Conservation (phyloP, 176 grass and related monocot genomes). For the Oryza australiensis region DNA sequence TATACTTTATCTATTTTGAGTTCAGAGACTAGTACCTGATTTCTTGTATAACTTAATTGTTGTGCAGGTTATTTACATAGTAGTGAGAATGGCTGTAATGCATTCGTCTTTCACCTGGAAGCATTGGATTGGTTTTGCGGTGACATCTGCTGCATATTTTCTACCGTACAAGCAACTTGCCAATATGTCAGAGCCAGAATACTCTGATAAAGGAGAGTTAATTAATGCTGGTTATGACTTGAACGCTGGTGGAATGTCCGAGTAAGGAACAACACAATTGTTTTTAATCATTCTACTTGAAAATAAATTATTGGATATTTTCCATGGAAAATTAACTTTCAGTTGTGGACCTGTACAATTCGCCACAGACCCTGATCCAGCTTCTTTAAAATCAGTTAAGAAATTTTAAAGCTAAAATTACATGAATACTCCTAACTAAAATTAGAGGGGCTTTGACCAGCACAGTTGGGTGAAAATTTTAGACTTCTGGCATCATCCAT, state of each 20-base stretch:
- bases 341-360: background rate
- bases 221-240: conserved; percentile 81
- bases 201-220: conserved; percentile 63
- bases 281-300: background rate
- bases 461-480: background rate
- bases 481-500: background rate
- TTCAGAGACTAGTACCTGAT: background rate
- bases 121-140: conserved; percentile 84
- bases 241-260: conserved; percentile 73
- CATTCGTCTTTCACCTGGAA: conserved; percentile 95
- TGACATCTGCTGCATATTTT: conserved; percentile 78
- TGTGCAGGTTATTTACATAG: conserved; percentile 68
- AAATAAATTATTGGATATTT: background rate
- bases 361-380: background rate
- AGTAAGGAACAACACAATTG: conserved; percentile 49
- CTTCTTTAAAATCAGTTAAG: conserved; percentile 11
- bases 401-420: background rate
- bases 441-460: background rate
- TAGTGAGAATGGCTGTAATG: conserved; percentile 84
- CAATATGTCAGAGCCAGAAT: conserved; percentile 75
- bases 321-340: background rate
- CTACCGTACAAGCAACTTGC: conserved; percentile 87
- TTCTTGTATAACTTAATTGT: background rate
- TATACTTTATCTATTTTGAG: conserved; percentile 2
- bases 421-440: conserved; percentile 20